Evolutionary conservation across 2,329 filamentous ascomycete species (phyloP).

Genomic region (Colletotrichum chlorophyti): DNA sequence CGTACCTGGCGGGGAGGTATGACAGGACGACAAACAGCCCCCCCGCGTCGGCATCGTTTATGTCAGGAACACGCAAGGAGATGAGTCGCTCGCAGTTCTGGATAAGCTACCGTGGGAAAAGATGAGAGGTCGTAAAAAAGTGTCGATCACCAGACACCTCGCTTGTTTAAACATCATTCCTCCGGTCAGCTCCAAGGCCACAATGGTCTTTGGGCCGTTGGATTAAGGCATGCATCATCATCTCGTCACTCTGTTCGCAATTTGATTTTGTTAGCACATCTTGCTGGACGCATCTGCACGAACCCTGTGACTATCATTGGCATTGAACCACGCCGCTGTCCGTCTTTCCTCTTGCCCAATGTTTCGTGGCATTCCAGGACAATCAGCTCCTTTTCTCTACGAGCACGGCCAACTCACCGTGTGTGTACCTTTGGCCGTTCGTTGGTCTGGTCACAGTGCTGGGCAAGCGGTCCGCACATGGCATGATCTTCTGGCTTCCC

Average conservation of each 20-base stretch:
- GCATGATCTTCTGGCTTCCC: not conserved
- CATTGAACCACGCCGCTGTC: not conserved
- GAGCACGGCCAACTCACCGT: not conserved
- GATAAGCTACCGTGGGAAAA: conserved; percentile 14
- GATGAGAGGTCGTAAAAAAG: conserved; percentile 13
- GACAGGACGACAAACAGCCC: conserved; percentile 19
- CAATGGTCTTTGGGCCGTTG: too few species aligned
- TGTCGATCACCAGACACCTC: not conserved
- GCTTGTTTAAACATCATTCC: conserved; percentile 8
- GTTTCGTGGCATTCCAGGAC: conserved; percentile 5
- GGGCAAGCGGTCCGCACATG: conserved; percentile 2
- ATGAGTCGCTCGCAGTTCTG: not conserved
- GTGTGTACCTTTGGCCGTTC: not conserved
- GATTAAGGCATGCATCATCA: conserved; percentile 14
- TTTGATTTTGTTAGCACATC: conserved; percentile 1
- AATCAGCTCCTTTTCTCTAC: conserved; percentile 3
- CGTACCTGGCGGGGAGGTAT: not conserved
- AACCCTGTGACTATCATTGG: not conserved
- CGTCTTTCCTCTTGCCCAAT: conserved; percentile 5
- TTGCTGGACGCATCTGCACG: not conserved
- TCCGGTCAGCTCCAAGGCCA: not conserved
- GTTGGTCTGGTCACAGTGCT: conserved; percentile 11
- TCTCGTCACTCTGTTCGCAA: conserved; percentile 6
- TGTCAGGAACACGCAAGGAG: conserved; percentile 8
- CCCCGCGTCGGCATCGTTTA: conserved; percentile 19